These are phyloP conservation scores for Pichia terricola DNA, from an alignment of 1,139 yeast species.

Conservation along the genomic window DNA sequence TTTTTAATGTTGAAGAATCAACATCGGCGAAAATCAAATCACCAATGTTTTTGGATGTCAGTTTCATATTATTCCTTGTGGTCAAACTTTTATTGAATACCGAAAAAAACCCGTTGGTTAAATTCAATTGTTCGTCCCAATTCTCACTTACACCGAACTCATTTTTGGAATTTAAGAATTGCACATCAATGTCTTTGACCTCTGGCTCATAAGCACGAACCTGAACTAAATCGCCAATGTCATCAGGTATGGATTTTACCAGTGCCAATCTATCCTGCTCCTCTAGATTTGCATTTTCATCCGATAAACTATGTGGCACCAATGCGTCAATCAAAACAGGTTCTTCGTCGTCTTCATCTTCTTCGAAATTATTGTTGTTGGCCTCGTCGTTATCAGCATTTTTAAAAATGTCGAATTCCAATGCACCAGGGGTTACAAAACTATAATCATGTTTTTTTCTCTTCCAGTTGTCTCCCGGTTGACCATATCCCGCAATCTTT, in stretches of 20 bases:
- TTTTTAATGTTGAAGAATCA: slow-evolving; percentile 16
- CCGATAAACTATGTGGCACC: slow-evolving; percentile 6
- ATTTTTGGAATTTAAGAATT: slow-evolving; percentile 30
- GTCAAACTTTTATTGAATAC: slow-evolving; percentile 28
- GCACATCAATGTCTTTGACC: slow-evolving; percentile 35
- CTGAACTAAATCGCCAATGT: slow-evolving; percentile 30
- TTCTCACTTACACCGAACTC: slow-evolving; percentile 43
- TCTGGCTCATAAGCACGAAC: slow-evolving; percentile 67
- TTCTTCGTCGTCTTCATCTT: slow-evolving; percentile 8
- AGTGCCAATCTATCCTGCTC: slow-evolving; percentile 1
- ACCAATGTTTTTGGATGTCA: slow-evolving; percentile 34
- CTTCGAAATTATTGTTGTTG: not conserved
- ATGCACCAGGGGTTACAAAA: slow-evolving; percentile 17
- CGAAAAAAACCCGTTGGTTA: slow-evolving; percentile 48
- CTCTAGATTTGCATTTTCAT: not conserved
- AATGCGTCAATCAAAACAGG: slow-evolving; percentile 4
- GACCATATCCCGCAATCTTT: slow-evolving; percentile 14
- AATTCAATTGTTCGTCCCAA: slow-evolving; percentile 55
- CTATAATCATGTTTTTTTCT: slow-evolving; percentile 12
- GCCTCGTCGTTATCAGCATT: slow-evolving; percentile 1
- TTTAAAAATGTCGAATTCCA: slow-evolving; percentile 6
- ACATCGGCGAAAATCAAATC: slow-evolving; percentile 43
- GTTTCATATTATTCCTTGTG: slow-evolving; percentile 15
- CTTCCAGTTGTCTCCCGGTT: slow-evolving; percentile 15
- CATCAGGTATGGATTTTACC: slow-evolving; percentile 1